Conservation (phyloP, 78 protist species). For the Paratrimastix pyriformis region DNA sequence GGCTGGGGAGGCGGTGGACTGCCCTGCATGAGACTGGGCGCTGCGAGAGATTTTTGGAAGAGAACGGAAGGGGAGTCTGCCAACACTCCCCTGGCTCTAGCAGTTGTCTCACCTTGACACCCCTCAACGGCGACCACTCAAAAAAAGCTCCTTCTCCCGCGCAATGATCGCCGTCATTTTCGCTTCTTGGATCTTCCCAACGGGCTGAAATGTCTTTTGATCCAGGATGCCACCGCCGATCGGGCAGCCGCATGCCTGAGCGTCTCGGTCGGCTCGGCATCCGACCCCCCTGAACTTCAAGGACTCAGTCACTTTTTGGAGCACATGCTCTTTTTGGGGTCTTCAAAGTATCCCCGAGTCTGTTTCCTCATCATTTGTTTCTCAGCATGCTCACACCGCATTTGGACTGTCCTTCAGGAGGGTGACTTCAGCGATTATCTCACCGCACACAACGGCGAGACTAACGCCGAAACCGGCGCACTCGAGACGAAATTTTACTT, state of each 20-base stretch:
- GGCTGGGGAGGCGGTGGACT: no score
- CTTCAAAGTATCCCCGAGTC: no score
- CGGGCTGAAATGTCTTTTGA: background rate
- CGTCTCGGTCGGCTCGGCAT: background rate
- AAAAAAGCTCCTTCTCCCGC: no score
- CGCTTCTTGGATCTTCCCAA: background rate
- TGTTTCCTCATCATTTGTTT: no score
- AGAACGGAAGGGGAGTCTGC: no score
- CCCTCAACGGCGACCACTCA: no score
- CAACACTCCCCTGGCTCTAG: no score
- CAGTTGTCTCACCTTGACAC: no score
- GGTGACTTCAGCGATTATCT: background rate
- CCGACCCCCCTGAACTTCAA: slow-evolving; percentile 37
- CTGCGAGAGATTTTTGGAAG: no score
- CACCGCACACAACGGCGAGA: background rate
- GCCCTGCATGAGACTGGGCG: no score
- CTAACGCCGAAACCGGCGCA: background rate
- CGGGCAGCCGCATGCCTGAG: slow-evolving; percentile 23
- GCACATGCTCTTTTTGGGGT: slow-evolving; percentile 46
- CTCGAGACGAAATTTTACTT: no score
- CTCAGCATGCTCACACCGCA: no score
- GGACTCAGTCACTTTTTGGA: slow-evolving; percentile 75
- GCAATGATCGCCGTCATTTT: background rate
- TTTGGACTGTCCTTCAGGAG: background rate
- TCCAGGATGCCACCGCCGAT: slow-evolving; percentile 10